Conservation (phyloP, 2,329 filamentous ascomycete species). For the Dactylellina cionopaga region DNA sequence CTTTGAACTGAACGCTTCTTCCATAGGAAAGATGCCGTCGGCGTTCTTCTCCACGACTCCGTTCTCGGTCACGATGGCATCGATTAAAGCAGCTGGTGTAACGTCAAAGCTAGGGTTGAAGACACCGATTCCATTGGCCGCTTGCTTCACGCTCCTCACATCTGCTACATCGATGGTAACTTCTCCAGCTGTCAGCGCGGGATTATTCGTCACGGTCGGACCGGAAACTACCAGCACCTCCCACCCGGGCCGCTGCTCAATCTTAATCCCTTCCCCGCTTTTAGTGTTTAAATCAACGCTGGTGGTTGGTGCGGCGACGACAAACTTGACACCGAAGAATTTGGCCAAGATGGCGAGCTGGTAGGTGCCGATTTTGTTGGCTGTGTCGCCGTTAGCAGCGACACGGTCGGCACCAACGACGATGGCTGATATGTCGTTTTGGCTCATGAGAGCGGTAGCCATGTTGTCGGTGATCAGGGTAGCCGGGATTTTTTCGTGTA, state of each 20-base stretch:
- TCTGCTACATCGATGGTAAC: slow-evolving; percentile 67
- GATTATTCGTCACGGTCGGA: slow-evolving; percentile 41
- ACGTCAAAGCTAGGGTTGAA: slow-evolving; percentile 99
- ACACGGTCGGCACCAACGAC: slow-evolving; percentile 96
- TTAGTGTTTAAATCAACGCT: slow-evolving; percentile 87
- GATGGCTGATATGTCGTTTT: slow-evolving; percentile 79
- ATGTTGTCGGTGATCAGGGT: slow-evolving; percentile 96
- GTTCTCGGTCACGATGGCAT: slow-evolving; percentile 89
- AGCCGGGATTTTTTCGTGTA: slow-evolving; percentile 88
- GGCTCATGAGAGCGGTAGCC: slow-evolving; percentile 84
- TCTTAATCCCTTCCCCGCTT: slow-evolving; percentile 81
- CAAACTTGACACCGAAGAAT: slow-evolving; percentile 89
- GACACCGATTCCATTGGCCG: slow-evolving; percentile 76
- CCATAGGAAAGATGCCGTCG: slow-evolving; percentile 41
- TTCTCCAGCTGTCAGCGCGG: slow-evolving; percentile 67
- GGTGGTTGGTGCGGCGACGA: slow-evolving; percentile 93
- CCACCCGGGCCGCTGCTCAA: slow-evolving; percentile 82
- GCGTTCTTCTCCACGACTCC: slow-evolving; percentile 46
- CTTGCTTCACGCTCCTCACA: slow-evolving; percentile 53
- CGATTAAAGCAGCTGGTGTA: slow-evolving; percentile 86
- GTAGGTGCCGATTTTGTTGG: slow-evolving; percentile 98
- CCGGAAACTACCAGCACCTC: slow-evolving; percentile 69
- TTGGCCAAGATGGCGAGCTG: slow-evolving; percentile 87
- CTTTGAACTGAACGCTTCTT: slow-evolving; percentile 15
- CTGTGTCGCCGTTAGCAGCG: slow-evolving; percentile 94